Evolutionary conservation across 2,329 filamentous ascomycete species (phyloP), one percentile per base, ranked within the genome.

Genomic region (Aureobasidium sp.): DNA sequence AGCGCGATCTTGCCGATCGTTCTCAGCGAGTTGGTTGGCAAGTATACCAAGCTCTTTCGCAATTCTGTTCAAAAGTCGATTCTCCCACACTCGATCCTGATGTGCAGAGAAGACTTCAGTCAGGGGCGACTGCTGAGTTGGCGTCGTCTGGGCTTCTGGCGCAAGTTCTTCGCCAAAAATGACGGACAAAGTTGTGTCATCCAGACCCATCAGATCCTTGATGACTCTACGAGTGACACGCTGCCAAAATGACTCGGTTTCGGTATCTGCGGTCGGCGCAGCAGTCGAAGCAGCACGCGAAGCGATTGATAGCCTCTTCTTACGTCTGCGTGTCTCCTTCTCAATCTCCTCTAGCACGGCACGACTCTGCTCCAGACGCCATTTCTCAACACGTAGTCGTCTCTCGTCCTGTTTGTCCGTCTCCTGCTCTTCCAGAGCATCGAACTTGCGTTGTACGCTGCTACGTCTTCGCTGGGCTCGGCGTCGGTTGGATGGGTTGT

Each of bases 311-410:
- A 84, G 83, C 34, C 86, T 81, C 62, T 88, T 83, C 62, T 88
- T 81, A 48, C 70, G 64, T 41, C 78, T 69, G 61, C 85, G 81
- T 4, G 91, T 96, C 75, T 96, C 91, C 64, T 85, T 87, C 73
- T 95, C 89, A 52, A 97, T 92, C 74, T 97, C 91, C 61, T 96
- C 89, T 36, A 97, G 74, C 32, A 99, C 78, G 11, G 90, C 85
- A 63, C 85, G 84, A 73, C 91, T 96, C 72, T 99, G 92, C 70
- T 97, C 93, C 70, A 95, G 76, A 61, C 92, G 84, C 94, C 94
- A 99, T 58, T 85, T 83, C 74, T 97, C 93, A 70, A 99, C 96
- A 63, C 93, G 84, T 67, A 87, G 85, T 71, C 87, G 88, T 70
- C 88, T 87, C 67, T 96, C 91, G 42, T 83, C 78, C 65, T 77